Evolutionary conservation across 2,329 filamentous ascomycete species (phyloP).

Genomic region (Aspergillus floridensis): DNA sequence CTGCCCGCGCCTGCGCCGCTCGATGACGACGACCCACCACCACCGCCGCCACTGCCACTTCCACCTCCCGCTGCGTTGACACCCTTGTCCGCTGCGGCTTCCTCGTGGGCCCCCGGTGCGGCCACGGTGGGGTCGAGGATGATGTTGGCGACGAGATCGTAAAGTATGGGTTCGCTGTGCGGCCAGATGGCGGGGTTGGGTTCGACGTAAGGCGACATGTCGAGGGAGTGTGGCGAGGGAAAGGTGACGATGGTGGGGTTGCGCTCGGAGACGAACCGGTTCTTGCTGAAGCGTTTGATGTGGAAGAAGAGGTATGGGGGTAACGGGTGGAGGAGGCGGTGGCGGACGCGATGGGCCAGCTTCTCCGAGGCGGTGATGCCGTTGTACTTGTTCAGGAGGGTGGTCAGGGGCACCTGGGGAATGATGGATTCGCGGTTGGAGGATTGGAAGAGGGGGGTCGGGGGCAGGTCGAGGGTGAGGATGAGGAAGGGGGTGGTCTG

Average conservation of each 20-base stretch:
- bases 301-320: slow-evolving; percentile 91
- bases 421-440: slow-evolving; percentile 95
- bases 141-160: slow-evolving; percentile 94
- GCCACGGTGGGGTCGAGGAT: slow-evolving; percentile 51
- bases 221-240: slow-evolving; percentile 74
- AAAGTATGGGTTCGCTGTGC: slow-evolving; percentile 79
- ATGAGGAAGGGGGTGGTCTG: slow-evolving; percentile 81
- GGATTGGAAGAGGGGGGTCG: slow-evolving; percentile 93
- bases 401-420: slow-evolving; percentile 69
- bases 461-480: slow-evolving; percentile 86
- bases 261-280: slow-evolving; percentile 93
- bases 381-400: slow-evolving; percentile 89
- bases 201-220: slow-evolving; percentile 88
- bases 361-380: slow-evolving; percentile 84
- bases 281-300: slow-evolving; percentile 93
- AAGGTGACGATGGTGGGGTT: slow-evolving; percentile 99
- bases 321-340: slow-evolving; percentile 83
- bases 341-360: slow-evolving; percentile 81
- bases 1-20: slow-evolving; percentile 77
- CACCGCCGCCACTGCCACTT: slow-evolving; percentile 20
- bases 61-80: slow-evolving; percentile 39
- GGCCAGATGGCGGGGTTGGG: slow-evolving; percentile 71
- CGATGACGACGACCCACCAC: slow-evolving; percentile 24
- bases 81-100: slow-evolving; percentile 38
- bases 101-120: slow-evolving; percentile 65